phyloP scores from a whole-genome alignment of 2,329 filamentous ascomycete species.

The Epichloe hybrida region DNA sequence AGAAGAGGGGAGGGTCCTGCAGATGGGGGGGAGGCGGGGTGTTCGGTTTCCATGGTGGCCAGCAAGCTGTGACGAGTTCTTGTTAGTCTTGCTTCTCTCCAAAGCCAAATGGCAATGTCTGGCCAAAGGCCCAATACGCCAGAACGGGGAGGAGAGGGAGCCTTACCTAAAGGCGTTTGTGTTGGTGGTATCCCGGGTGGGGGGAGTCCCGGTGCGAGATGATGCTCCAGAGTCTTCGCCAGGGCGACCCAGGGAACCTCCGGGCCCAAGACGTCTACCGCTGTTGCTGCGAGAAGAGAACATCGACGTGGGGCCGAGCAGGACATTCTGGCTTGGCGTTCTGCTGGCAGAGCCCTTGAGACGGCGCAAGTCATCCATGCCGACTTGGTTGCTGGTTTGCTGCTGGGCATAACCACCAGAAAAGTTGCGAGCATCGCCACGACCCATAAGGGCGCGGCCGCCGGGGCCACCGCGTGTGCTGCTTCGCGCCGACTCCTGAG shows the following conservation, averaged over 20 bases:
- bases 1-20: constrained; percentile 55
- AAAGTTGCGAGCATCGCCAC: constrained; percentile 79
- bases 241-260: constrained; percentile 56
- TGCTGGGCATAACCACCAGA: constrained; percentile 59
- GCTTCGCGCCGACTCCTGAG: constrained; percentile 53
- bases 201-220: constrained; percentile 81
- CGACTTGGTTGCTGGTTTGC: constrained; percentile 71
- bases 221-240: constrained; percentile 78
- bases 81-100: not conserved
- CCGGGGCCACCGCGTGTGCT: constrained; percentile 51
- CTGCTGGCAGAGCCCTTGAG: constrained; percentile 53
- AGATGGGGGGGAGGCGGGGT: constrained; percentile 59
- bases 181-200: constrained; percentile 46
- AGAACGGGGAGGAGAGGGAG: not conserved
- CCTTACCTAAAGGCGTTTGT: constrained; percentile 90
- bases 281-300: constrained; percentile 86
- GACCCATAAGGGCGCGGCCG: constrained; percentile 59
- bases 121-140: not conserved
- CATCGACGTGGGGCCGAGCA: constrained; percentile 74
- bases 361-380: constrained; percentile 80
- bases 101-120: not conserved
- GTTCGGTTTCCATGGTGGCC: constrained; percentile 47
- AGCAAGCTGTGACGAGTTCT: constrained; percentile 31
- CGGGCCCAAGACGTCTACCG: constrained; percentile 66
- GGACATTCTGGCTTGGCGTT: constrained; percentile 46